These are phyloP conservation scores for Debaryomyces prosopidis DNA, from an alignment of 805 yeast genomes.

Conservation along the genomic window DNA sequence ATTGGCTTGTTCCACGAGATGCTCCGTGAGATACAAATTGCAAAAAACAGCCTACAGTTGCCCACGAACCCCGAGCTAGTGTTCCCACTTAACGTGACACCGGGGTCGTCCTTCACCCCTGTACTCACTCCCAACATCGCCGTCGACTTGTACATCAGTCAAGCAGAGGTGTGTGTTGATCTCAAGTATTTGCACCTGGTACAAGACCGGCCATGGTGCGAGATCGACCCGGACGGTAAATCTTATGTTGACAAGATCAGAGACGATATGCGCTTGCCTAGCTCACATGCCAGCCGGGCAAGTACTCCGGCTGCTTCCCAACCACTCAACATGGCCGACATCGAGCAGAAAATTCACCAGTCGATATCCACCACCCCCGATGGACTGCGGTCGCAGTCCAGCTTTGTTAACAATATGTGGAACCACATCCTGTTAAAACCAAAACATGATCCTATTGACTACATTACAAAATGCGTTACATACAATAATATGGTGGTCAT, in stretches of 20 bases:
- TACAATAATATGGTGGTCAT: slow-evolving; percentile 61
- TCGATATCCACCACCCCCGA: slow-evolving; percentile 7
- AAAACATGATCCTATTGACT: slow-evolving; percentile 43
- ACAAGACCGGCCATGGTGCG: slow-evolving; percentile 63
- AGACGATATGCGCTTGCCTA: slow-evolving; percentile 48
- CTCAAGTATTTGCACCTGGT: slow-evolving; percentile 51
- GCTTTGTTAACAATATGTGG: slow-evolving; percentile 20
- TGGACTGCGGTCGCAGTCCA: slow-evolving; percentile 6
- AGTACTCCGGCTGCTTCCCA: slow-evolving; percentile 7
- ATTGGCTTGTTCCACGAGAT: slow-evolving; percentile 25
- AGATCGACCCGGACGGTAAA: slow-evolving; percentile 46
- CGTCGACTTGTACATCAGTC: slow-evolving; percentile 58
- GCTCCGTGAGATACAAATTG: slow-evolving; percentile 22
- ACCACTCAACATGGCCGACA: slow-evolving; percentile 24
- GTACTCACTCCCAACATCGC: slow-evolving; percentile 46
- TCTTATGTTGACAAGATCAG: slow-evolving; percentile 61
- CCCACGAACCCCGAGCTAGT: slow-evolving; percentile 53
- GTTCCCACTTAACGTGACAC: slow-evolving; percentile 56
- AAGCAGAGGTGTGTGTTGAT: slow-evolving; percentile 64
- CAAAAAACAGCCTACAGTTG: slow-evolving; percentile 36
- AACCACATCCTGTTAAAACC: slow-evolving; percentile 29
- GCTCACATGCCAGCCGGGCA: slow-evolving; percentile 7
- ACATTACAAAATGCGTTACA: slow-evolving; percentile 63
- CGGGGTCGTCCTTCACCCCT: slow-evolving; percentile 43
- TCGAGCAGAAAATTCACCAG: slow-evolving; percentile 17